Conservation (phyloP, 805 yeast species). For the Sugiyamaella boreocaroliniensis region DNA sequence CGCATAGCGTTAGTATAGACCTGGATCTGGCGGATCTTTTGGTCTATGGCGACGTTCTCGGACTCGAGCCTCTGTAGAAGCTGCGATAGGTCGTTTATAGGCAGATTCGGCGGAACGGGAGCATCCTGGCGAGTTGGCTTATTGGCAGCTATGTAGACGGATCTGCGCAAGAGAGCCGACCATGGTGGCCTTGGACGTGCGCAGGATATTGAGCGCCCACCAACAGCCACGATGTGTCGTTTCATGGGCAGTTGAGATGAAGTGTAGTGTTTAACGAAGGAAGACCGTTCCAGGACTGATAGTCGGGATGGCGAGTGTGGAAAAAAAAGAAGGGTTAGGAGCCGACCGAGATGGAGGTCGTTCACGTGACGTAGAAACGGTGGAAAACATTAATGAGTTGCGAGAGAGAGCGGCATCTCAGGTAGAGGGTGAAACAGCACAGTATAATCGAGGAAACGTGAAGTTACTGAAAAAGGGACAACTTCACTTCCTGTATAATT, state of each 20-base stretch:
- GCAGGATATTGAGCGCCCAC: neutral
- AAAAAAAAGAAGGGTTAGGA: too few species aligned
- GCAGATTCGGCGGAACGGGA: neutral
- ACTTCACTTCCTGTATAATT: too few species aligned
- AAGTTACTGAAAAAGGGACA: too few species aligned
- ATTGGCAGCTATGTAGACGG: constrained; percentile 1
- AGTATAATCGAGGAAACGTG: too few species aligned
- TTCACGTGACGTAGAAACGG: too few species aligned
- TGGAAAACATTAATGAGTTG: too few species aligned
- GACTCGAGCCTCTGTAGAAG: neutral
- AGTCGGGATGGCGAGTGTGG: too few species aligned
- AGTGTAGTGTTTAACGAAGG: too few species aligned
- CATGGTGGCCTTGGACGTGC: neutral
- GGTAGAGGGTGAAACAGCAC: too few species aligned
- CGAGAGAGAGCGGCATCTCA: too few species aligned
- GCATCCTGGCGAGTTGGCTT: neutral
- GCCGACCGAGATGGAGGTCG: too few species aligned
- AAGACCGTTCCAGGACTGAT: too few species aligned
- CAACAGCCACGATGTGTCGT: neutral
- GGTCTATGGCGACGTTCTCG: constrained; percentile 7
- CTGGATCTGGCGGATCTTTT: constrained; percentile 14
- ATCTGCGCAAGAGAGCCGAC: neutral
- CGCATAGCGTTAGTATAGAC: constrained; percentile 14
- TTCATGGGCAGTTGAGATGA: neutral
- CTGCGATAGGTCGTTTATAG: neutral